Evolutionary conservation across 73 alveolate genomes (phyloP).

Genomic region (Loxodes magnus): DNA sequence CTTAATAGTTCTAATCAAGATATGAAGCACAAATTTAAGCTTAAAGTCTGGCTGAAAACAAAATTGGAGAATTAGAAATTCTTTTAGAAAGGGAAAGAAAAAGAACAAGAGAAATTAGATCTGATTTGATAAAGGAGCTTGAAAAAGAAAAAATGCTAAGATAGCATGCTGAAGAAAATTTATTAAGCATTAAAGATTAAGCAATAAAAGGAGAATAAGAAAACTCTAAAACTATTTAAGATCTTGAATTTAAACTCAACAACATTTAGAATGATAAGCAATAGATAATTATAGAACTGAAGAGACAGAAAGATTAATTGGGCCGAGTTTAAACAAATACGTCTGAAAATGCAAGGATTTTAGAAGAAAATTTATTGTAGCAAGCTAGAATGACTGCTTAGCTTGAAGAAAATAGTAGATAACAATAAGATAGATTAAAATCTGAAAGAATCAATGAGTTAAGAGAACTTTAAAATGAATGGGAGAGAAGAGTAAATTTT

Average conservation of each 20-base stretch:
- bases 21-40: too few relatives aligned
- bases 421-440: slow-evolving; percentile 11
- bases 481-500: too few relatives aligned
- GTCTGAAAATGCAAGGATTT: slow-evolving; percentile 11
- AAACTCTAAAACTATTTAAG: slow-evolving; percentile 11
- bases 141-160: slow-evolving; percentile 34
- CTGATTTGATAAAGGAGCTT: slow-evolving; percentile 23
- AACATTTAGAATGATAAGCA: slow-evolving; percentile 15
- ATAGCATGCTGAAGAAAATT: slow-evolving; percentile 14
- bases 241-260: slow-evolving; percentile 14
- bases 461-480: not conserved
- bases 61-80: slow-evolving; percentile 19
- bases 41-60: too few relatives aligned
- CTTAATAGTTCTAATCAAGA: too few relatives aligned
- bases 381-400: slow-evolving; percentile 12
- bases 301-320: slow-evolving; percentile 11
- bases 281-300: slow-evolving; percentile 15
- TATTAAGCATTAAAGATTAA: slow-evolving; percentile 25
- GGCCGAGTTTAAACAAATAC: slow-evolving; percentile 4
- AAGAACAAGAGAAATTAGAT: slow-evolving; percentile 4
- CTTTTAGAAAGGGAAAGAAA: slow-evolving; percentile 22
- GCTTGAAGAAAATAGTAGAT: slow-evolving; percentile 21
- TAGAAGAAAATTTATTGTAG: slow-evolving; percentile 24
- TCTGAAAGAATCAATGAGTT: slow-evolving; percentile 7
- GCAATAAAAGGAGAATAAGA: slow-evolving; percentile 21